Conservation (phyloP, 768 basidiomycete species). For the Nevesoporus exiguus region DNA sequence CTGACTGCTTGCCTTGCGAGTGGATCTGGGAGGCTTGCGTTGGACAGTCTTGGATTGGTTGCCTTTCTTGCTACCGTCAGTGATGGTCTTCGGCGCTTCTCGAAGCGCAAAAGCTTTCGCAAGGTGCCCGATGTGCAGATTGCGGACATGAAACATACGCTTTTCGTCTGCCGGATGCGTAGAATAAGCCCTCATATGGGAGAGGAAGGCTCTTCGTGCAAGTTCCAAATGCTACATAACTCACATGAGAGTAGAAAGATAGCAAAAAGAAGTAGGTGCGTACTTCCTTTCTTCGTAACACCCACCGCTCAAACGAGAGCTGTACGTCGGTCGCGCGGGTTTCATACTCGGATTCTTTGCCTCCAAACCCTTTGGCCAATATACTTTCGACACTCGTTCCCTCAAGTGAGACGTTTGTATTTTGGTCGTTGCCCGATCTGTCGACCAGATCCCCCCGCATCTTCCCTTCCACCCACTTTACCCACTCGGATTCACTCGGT, state of each 20-base stretch:
- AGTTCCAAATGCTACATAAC: constrained; percentile 62
- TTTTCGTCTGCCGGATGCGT: constrained; percentile 96
- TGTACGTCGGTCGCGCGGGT: constrained; percentile 93
- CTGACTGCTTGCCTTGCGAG: constrained; percentile 17
- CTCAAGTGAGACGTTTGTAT: constrained; percentile 48
- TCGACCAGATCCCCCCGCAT: constrained; percentile 56
- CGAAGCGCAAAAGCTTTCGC: constrained; percentile 91
- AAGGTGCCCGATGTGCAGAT: constrained; percentile 91
- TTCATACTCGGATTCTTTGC: constrained; percentile 77
- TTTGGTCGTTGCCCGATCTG: constrained; percentile 28
- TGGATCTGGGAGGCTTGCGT: constrained; percentile 1
- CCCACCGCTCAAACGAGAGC: constrained; percentile 93
- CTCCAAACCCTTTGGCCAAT: constrained; percentile 81
- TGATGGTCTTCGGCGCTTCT: constrained; percentile 62
- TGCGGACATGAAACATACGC: constrained; percentile 92
- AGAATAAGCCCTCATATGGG: constrained; percentile 94
- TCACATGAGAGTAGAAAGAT: constrained; percentile 4
- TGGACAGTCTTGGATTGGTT: neutral
- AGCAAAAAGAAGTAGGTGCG: constrained; percentile 20
- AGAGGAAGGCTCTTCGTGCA: constrained; percentile 84
- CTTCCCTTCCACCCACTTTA: constrained; percentile 80
- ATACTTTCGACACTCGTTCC: constrained; percentile 67
- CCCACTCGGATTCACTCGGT: constrained; percentile 87
- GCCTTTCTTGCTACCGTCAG: constrained; percentile 21
- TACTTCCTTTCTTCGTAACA: constrained; percentile 68